A percentile compares a stretch with the other conserved stretches of the same genome.
These are phyloP conservation scores for Lasiodiplodia citricola DNA, from an alignment of 2,329 filamentous ascomycete genomes.

Conservation along the genomic window DNA sequence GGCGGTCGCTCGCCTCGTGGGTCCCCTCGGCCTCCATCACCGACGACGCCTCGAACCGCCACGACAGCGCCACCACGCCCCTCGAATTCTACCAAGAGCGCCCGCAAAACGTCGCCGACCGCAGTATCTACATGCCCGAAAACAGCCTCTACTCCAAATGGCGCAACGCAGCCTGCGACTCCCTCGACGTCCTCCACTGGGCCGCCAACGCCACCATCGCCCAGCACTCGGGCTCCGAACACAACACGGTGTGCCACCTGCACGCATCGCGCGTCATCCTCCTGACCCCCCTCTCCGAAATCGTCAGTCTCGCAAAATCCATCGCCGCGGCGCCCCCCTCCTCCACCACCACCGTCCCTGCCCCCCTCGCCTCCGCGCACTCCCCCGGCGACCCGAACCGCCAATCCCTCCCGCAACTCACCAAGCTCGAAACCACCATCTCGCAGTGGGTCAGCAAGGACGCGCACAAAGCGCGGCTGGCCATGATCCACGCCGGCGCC, in stretches of 20 bases:
- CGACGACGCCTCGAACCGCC: background rate
- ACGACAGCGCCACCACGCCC: constrained; percentile 7
- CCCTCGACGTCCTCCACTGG: constrained; percentile 64
- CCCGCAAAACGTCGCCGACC: constrained; percentile 42
- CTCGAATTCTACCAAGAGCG: constrained; percentile 29
- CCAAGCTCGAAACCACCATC: constrained; percentile 39
- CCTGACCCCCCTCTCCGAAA: constrained; percentile 55
- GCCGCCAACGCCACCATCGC: constrained; percentile 59
- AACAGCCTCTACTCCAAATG: constrained; percentile 56
- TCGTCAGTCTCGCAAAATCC: constrained; percentile 50
- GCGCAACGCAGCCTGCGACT: constrained; percentile 54
- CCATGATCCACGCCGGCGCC: constrained; percentile 60
- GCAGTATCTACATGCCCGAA: constrained; percentile 42
- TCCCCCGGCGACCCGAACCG: constrained; percentile 19
- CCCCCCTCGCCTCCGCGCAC: background rate
- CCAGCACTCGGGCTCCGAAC: constrained; percentile 57
- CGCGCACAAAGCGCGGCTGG: constrained; percentile 62
- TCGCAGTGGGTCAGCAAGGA: constrained; percentile 58
- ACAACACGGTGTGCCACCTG: constrained; percentile 61
- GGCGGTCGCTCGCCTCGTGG: constrained; percentile 50
- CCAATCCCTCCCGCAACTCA: background rate
- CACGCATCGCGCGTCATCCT: constrained; percentile 61
- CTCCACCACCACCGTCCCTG: background rate
- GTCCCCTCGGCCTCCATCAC: constrained; percentile 34
- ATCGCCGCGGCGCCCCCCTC: background rate